These are phyloP conservation scores for Seiridium unicorne DNA, from an alignment of 2,329 filamentous ascomycete genomes.

Conservation along the genomic window DNA sequence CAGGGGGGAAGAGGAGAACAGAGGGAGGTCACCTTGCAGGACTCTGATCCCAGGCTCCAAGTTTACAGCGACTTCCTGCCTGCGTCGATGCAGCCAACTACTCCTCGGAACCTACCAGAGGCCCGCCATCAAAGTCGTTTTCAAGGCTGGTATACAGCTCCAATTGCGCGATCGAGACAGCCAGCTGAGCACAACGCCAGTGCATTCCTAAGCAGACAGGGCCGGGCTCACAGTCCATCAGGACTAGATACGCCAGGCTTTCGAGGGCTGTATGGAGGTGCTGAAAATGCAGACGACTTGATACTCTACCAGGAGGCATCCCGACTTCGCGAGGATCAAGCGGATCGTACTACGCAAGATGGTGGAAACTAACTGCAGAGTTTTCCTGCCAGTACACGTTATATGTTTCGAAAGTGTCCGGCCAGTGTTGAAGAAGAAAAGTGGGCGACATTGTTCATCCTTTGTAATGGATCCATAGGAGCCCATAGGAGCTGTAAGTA, in stretches of 20 bases:
- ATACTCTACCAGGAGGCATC: slow-evolving; percentile 24
- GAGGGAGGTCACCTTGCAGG: slow-evolving; percentile 7
- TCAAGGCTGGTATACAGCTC: slow-evolving; percentile 42
- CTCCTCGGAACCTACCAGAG: slow-evolving; percentile 48
- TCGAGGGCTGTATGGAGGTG: slow-evolving; percentile 44
- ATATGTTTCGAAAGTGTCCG: background rate
- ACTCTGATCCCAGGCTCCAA: slow-evolving; percentile 24
- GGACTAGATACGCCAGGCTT: slow-evolving; percentile 43
- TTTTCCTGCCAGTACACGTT: background rate
- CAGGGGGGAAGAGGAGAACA: background rate
- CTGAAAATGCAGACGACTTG: slow-evolving; percentile 46
- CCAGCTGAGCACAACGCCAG: slow-evolving; percentile 11
- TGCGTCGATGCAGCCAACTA: slow-evolving; percentile 45
- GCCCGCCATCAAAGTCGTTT: slow-evolving; percentile 44
- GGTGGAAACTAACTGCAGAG: background rate
- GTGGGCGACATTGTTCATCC: background rate
- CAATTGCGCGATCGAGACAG: slow-evolving; percentile 20
- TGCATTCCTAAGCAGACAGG: slow-evolving; percentile 8
- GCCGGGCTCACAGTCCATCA: slow-evolving; percentile 31
- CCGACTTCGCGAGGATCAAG: slow-evolving; percentile 18
- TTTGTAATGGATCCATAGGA: background rate
- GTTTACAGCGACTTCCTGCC: slow-evolving; percentile 48
- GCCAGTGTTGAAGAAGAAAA: background rate
- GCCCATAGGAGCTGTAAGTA: too few species aligned
- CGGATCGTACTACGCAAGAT: background rate